Conservation (phyloP, 352 stramenopile species). For the Pythium scleroteichum region DNA sequence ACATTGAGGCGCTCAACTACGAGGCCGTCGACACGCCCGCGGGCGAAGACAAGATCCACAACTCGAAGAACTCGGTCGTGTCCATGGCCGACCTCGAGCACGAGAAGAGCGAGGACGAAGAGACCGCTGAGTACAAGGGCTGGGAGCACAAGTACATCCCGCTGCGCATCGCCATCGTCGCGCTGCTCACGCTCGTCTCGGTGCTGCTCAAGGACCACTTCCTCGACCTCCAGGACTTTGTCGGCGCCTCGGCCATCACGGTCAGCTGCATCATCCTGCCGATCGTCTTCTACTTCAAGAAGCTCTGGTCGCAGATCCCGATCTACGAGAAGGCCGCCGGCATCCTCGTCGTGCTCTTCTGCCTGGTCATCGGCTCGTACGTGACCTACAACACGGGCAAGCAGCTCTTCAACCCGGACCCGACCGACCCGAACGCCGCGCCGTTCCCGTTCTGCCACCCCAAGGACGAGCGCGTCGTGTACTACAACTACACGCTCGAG, state of each 20-base stretch:
- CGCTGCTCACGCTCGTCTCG: constrained; percentile 37
- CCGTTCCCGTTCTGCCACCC: constrained; percentile 60
- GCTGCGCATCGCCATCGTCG: constrained; percentile 53
- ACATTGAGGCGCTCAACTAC: constrained; percentile 16
- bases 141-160: constrained; percentile 48
- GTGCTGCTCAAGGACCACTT: constrained; percentile 47
- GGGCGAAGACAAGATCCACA: constrained; percentile 11
- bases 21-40: not conserved
- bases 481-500: constrained; percentile 26
- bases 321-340: constrained; percentile 40
- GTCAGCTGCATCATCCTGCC: constrained; percentile 63
- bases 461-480: constrained; percentile 45
- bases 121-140: constrained; percentile 40
- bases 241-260: constrained; percentile 53
- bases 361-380: constrained; percentile 41
- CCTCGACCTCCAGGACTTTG: constrained; percentile 48
- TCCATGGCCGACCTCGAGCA: constrained; percentile 42
- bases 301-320: constrained; percentile 43
- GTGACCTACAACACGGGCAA: constrained; percentile 53
- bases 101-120: constrained; percentile 35
- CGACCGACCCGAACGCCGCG: not conserved
- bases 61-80: constrained; percentile 35
- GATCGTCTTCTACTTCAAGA: constrained; percentile 69
- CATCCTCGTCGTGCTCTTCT: constrained; percentile 44
- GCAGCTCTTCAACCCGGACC: constrained; percentile 38